Percentiles rank a stretch among this genome's conserved stretches.
Conservation (phyloP, 345 rosid genomes). For the Eucalyptus tenuipes region DNA sequence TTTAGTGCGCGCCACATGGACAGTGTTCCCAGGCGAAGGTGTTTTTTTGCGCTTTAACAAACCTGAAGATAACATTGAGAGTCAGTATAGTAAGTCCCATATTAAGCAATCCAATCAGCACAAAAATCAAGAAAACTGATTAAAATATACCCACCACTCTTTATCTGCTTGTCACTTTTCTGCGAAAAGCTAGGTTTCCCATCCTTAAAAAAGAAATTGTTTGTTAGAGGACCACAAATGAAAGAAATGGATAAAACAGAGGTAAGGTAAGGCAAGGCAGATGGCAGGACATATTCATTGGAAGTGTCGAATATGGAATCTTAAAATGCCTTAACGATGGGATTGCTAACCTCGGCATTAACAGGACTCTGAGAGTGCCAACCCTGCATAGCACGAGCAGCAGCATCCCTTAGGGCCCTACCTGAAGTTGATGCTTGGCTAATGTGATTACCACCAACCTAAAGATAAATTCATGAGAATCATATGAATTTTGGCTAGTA, state of each 20-base stretch:
- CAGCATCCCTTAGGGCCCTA: conserved; percentile 58
- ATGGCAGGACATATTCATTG: neutral
- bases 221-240: neutral
- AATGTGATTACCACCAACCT: conserved; percentile 7
- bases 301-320: neutral
- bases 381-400: conserved; percentile 69
- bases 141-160: conserved; percentile 24
- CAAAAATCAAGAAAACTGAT: neutral
- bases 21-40: conserved; percentile 16
- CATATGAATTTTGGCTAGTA: neutral
- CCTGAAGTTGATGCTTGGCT: conserved; percentile 40
- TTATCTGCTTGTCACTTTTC: conserved; percentile 40
- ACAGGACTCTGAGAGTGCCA: conserved; percentile 56
- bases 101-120: neutral
- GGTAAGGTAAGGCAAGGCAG: neutral
- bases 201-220: conserved; percentile 15
- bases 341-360: conserved; percentile 53
- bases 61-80: conserved; percentile 12
- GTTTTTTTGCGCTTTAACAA: conserved; percentile 39
- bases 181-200: conserved; percentile 25
- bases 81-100: neutral
- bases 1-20: conserved; percentile 17
- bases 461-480: neutral
- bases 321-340: conserved; percentile 10
- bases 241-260: neutral